These are phyloP conservation scores for Sisymbrium altissimum DNA, from an alignment of 345 rosid species.

Conservation along the genomic window DNA sequence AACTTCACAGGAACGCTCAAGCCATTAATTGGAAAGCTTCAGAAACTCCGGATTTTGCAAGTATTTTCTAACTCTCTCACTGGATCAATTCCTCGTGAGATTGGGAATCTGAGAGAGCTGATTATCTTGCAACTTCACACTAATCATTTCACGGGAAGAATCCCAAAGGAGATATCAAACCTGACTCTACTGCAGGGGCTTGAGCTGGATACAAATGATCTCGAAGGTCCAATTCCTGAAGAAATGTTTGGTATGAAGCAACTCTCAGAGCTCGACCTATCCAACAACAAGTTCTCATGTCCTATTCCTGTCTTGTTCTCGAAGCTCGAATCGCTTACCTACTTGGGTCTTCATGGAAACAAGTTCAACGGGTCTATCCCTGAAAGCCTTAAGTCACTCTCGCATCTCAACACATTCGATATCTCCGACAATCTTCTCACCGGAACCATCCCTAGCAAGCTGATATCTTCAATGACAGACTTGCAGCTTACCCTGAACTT, in stretches of 20 bases:
- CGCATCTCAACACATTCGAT: constrained; percentile 51
- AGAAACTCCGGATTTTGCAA: constrained; percentile 41
- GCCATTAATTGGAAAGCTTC: constrained; percentile 55
- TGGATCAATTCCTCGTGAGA: constrained; percentile 64
- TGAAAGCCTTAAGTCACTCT: constrained; percentile 42
- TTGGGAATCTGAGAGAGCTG: constrained; percentile 58
- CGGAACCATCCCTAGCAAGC: constrained; percentile 50
- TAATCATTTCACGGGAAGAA: constrained; percentile 55
- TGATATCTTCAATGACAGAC: constrained; percentile 41
- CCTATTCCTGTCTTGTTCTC: constrained; percentile 50
- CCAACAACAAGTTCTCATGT: constrained; percentile 57
- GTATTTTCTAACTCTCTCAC: constrained; percentile 45
- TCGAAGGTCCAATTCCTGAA: constrained; percentile 61
- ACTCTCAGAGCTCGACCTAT: constrained; percentile 51
- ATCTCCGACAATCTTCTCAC: constrained; percentile 66
- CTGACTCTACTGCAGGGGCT: constrained; percentile 75
- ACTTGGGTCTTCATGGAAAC: constrained; percentile 58
- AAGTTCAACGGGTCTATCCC: constrained; percentile 73
- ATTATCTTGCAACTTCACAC: constrained; percentile 39
- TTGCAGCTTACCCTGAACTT: constrained; percentile 67
- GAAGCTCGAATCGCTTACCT: constrained; percentile 54
- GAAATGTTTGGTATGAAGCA: constrained; percentile 48
- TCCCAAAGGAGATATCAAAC: constrained; percentile 61
- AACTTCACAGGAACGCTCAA: constrained; percentile 58
- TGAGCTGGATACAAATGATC: constrained; percentile 39